A percentile compares a stretch with the other conserved stretches of the same genome.
phyloP scores from a whole-genome alignment of 768 basidiomycete genomes.

The Podaxis pistillaris region DNA sequence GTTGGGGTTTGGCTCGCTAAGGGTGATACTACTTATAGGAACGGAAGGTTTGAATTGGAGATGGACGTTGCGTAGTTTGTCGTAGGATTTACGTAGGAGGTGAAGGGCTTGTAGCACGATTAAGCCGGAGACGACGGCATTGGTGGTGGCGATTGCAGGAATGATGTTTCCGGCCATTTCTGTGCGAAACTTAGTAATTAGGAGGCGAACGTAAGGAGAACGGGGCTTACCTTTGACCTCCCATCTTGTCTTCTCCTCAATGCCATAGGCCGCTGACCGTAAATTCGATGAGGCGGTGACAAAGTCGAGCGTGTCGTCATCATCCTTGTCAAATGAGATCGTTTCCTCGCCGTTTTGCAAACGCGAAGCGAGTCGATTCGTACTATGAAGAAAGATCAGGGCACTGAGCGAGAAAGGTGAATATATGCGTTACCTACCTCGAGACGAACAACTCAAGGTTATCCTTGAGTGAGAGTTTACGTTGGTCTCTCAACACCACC shows the following conservation, averaged over 20 bases:
- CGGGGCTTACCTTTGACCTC: conserved; percentile 81
- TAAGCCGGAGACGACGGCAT: conserved; percentile 93
- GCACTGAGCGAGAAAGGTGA: not conserved
- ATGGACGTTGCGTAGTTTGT: conserved; percentile 70
- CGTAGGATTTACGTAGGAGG: conserved; percentile 66
- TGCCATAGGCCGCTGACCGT: conserved; percentile 87
- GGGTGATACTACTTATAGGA: conserved; percentile 68
- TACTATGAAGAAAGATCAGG: conserved; percentile 42
- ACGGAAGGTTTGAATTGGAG: conserved; percentile 74
- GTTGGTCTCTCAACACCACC: conserved; percentile 75
- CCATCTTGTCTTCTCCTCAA: conserved; percentile 88
- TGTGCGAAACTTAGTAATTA: conserved; percentile 28
- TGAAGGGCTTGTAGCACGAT: conserved; percentile 93
- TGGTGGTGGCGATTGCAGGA: conserved; percentile 98
- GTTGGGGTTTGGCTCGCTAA: conserved; percentile 66
- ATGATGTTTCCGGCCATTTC: conserved; percentile 99
- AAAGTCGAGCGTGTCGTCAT: conserved; percentile 95
- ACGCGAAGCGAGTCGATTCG: conserved; percentile 73
- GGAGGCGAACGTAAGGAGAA: not conserved
- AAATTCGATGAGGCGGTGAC: conserved; percentile 95
- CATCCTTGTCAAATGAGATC: conserved; percentile 96
- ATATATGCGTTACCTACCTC: conserved; percentile 54
- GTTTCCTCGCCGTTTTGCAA: conserved; percentile 63
- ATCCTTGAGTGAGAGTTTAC: conserved; percentile 71
- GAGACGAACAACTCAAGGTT: conserved; percentile 81